A percentile compares a stretch with the other conserved stretches of the same genome.
Conservation (phyloP, 148 eudicot species). For the Camellia sinensis region DNA sequence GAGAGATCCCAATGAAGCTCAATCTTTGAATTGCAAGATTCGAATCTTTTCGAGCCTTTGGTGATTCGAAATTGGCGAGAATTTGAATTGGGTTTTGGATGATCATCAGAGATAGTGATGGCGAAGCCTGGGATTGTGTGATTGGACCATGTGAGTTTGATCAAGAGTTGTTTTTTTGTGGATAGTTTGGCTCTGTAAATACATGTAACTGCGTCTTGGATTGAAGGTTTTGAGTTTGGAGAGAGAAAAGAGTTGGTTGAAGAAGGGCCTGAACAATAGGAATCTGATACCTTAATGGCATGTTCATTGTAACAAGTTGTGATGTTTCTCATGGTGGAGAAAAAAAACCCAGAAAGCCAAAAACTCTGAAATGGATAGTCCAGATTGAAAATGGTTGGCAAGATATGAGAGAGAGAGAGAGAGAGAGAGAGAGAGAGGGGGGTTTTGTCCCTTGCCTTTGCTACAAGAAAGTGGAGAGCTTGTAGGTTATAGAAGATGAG, state of each 20-base stretch:
- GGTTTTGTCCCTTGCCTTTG: slow-evolving; percentile 23
- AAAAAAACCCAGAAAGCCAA: slow-evolving; percentile 1
- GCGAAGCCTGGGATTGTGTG: slow-evolving; percentile 46
- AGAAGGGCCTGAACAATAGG: slow-evolving; percentile 64
- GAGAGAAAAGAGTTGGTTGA: slow-evolving; percentile 36
- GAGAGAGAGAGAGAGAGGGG: background rate
- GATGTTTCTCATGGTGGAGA: slow-evolving; percentile 49
- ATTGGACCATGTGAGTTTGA: slow-evolving; percentile 67
- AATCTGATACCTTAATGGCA: slow-evolving; percentile 75
- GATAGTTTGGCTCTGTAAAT: slow-evolving; percentile 49
- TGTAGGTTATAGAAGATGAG: background rate
- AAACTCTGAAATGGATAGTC: background rate
- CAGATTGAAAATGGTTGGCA: background rate
- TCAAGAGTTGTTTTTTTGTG: slow-evolving; percentile 32
- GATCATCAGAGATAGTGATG: slow-evolving; percentile 36
- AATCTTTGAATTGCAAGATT: slow-evolving; percentile 28
- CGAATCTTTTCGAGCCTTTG: slow-evolving; percentile 42
- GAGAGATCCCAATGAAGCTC: slow-evolving; percentile 70
- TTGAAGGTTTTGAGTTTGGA: slow-evolving; percentile 46
- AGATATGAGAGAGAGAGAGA: background rate
- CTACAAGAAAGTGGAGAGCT: slow-evolving; percentile 25
- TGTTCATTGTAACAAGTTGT: slow-evolving; percentile 76
- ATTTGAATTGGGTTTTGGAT: slow-evolving; percentile 21
- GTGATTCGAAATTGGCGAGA: slow-evolving; percentile 31
- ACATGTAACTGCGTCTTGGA: slow-evolving; percentile 45